Evolutionary conservation across 1,284 basidiomycete genomes (phyloP).

Genomic region (Ceratobasidium sp.): DNA sequence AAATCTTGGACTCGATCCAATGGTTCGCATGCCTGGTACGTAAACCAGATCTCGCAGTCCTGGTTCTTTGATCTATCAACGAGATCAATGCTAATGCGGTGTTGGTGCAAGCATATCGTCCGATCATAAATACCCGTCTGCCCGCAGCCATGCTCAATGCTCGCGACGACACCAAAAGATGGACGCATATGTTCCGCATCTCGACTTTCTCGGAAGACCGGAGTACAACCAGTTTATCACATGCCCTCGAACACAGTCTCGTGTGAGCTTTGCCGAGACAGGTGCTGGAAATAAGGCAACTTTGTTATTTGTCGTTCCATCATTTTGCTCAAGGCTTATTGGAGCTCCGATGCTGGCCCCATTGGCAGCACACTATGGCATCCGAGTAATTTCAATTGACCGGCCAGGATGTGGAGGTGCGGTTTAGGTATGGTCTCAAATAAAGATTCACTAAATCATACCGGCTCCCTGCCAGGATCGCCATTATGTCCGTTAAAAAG

Average conservation of each 20-base stretch:
- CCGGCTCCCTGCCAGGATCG: conserved; percentile 3
- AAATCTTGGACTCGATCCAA: not conserved
- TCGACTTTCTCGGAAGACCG: not conserved
- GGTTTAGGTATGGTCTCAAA: not conserved
- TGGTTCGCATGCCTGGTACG: not conserved
- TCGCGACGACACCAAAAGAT: not conserved
- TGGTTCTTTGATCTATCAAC: not conserved
- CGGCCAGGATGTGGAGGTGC: conserved; percentile 35
- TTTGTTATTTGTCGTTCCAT: conserved; percentile 27
- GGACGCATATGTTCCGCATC: not conserved
- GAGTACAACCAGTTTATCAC: conserved; percentile 32
- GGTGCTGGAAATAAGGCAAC: conserved; percentile 22
- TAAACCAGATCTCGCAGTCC: not conserved
- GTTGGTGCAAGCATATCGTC: no score
- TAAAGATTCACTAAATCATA: not conserved
- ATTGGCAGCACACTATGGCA: conserved; percentile 33
- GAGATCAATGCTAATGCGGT: not conserved
- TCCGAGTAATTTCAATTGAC: conserved; percentile 30
- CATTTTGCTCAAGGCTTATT: conserved; percentile 30
- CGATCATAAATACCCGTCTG: not conserved
- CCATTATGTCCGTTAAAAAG: conserved; percentile 12
- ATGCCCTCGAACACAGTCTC: conserved; percentile 35
- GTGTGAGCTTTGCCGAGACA: conserved; percentile 31
- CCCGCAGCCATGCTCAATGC: conserved; percentile 3
- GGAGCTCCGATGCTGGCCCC: conserved; percentile 13